Conservation (phyloP, 805 yeast genomes). For the Metschnikowia noctiluminum region DNA sequence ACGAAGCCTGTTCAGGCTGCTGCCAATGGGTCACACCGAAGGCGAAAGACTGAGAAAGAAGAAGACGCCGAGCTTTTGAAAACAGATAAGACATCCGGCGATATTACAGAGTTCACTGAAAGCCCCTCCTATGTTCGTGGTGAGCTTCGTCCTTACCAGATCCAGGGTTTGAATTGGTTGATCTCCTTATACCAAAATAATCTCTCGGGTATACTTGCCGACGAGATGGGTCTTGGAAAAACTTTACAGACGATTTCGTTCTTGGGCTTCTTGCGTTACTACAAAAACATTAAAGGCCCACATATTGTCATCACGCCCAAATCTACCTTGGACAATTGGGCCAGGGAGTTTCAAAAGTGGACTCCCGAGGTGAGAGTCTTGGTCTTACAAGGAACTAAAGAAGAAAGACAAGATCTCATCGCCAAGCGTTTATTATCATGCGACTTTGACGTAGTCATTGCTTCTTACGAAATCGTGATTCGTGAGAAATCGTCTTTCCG, state of each 20-base stretch:
- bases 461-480: conserved; percentile 75
- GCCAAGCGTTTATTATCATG: conserved; percentile 49
- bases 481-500: conserved; percentile 64
- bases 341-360: conserved; percentile 73
- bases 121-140: conserved; percentile 57
- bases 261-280: conserved; percentile 65
- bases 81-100: conserved; percentile 39
- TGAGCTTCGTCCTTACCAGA: conserved; percentile 64
- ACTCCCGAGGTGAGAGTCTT: conserved; percentile 74
- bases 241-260: conserved; percentile 78
- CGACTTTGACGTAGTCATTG: conserved; percentile 67
- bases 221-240: conserved; percentile 85
- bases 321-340: conserved; percentile 79
- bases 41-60: conserved; percentile 72
- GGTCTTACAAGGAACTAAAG: conserved; percentile 73
- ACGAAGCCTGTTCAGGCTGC: conserved; percentile 7
- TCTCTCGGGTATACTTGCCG: conserved; percentile 74
- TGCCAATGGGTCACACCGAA: conserved; percentile 34
- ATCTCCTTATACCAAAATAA: conserved; percentile 64
- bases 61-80: conserved; percentile 74
- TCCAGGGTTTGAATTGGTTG: conserved; percentile 80
- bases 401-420: conserved; percentile 55
- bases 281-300: conserved; percentile 62
- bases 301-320: conserved; percentile 76
- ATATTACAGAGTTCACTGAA: conserved; percentile 47